Conservation (phyloP, 2,329 filamentous ascomycete species). For the Atkinsonella hypoxylon region DNA sequence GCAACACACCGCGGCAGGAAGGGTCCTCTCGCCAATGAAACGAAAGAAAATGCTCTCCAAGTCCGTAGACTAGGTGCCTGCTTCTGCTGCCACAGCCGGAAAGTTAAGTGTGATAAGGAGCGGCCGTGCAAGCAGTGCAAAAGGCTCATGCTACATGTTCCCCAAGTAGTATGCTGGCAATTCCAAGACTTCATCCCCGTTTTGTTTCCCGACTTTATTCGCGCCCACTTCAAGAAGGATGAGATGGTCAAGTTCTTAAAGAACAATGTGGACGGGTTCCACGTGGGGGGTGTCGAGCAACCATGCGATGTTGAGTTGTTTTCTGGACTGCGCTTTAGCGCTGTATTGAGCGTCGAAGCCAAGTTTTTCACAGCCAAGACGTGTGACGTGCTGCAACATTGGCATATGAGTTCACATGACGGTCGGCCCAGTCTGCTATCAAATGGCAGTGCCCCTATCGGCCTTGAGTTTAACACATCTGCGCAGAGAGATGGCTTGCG, state of each 20-base stretch:
- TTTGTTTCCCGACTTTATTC: conserved; percentile 40
- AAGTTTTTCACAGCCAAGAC: conserved; percentile 40
- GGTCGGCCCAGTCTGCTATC: conserved; percentile 28
- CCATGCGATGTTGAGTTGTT: conserved; percentile 35
- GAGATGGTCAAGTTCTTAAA: conserved; percentile 34
- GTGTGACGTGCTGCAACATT: conserved; percentile 37
- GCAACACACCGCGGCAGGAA: conserved; percentile 43
- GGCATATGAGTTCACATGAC: conserved; percentile 29
- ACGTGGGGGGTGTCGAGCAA: conserved; percentile 26
- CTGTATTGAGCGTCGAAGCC: conserved; percentile 34
- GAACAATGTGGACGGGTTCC: conserved; percentile 36
- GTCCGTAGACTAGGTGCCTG: conserved; percentile 43
- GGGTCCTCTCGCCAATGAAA: conserved; percentile 41
- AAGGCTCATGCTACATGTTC: conserved; percentile 36
- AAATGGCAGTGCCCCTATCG: conserved; percentile 35
- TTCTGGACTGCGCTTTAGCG: conserved; percentile 31
- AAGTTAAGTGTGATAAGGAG: conserved; percentile 45
- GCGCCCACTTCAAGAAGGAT: conserved; percentile 37
- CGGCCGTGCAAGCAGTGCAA: conserved; percentile 45
- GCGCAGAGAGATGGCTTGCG: conserved; percentile 33
- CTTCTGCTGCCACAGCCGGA: conserved; percentile 47
- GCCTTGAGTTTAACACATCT: conserved; percentile 31
- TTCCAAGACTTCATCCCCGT: conserved; percentile 42
- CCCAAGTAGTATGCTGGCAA: conserved; percentile 46
- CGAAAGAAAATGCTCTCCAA: conserved; percentile 41